Evolutionary conservation across 805 yeast species (phyloP), one percentile per base, ranked within the genome.

Genomic region (Lachancea thermotolerans): DNA sequence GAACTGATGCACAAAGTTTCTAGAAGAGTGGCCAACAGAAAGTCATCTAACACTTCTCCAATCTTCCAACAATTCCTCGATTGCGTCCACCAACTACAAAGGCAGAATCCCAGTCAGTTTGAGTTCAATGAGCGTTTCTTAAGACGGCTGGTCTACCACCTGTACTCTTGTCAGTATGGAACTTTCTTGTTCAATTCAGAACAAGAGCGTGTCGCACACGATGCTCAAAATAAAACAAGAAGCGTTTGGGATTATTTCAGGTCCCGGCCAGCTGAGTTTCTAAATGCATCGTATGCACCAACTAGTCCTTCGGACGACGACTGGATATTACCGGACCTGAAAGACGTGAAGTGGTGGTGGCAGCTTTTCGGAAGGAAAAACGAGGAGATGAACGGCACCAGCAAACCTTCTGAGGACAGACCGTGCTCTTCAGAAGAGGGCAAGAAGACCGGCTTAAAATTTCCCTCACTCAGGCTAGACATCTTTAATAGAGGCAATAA

Each of bases 161-260:
- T 85, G 40, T 87, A 89, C 58, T 86, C 97, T 1, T 89, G 98
- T 56, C 98, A 93, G 62, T 93, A 89, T 64, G 98, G 98, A 2
- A 81, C 95, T 1, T 93, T 93, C 56, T 62, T 93, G 43, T 80
- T 77, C 53, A 83, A 93, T 57, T 74, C 76, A 37, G 96, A 93
- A 58, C 62, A 65, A 41, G 95, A 87, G 48, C 66, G 80, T 44
- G 55, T 67, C 7, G 66, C 65, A n/a, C 64, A 70, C 25, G 60
- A 71, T 10, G 63, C 78, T 1, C 60, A 56, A 7, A 54, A 64
- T 2, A 68, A 72, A 10, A 85, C 96, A 0, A 72, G 85, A 30
- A 80, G 91, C 11, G 96, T 85, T 1, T 90, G 98, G 98, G 95
- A 90, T 63, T 90, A 93, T 60, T 91, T 93, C 68, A 71, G 79